Base-by-base conservation (phyloP, 2,329 filamentous ascomycete genomes). In the Eurotiales sp. region DNA sequence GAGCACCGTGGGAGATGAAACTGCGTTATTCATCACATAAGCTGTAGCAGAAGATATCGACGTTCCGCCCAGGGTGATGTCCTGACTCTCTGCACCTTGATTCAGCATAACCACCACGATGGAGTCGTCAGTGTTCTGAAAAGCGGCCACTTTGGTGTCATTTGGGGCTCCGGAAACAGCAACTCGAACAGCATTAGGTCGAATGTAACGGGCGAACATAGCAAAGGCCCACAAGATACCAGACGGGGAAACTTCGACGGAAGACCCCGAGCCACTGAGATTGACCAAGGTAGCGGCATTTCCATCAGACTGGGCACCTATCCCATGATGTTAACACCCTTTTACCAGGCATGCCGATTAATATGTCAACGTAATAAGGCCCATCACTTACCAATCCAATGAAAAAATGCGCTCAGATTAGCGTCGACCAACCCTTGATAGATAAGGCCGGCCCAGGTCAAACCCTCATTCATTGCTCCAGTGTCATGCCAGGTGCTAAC, bases 371-470 rank as follows among this genome's bases (percentile, higher is more conserved):
- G 25, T 27, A n/a, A n/a, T n/a, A n/a, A n/a, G n/a, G n/a, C 25
- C 25, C 25, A 37, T 12, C 6, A n/a, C 34, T 37, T 22, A 41
- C 39, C 14, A 7, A 41, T 22, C 48, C 48, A 51, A 14, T 51
- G 45, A 17, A 51, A 39, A 32, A 36, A 51, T 14, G 48, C 48
- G 14, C 27, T 27, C 10, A 51, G 19, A 23, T 45, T 34, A 4
- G 48, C 48, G 12, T 51, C 14, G 6, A 51, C 48, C 12, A 51
- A 8, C 14, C 48, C 48, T 15, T 42, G 29, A 14, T 21, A 32
- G 29, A 51, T 45, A 1, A 27, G 17, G 15, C 39, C 39, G 8
- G 48, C 48, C 48, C 48, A 51, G 29, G 41, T 45, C 14, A 51
- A 44, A 8, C 48, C 48, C 39, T 51, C 48, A 21, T 17, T 27